Evolutionary conservation across 345 rosid species (phyloP), one percentile per base, ranked within the genome.

Genomic region (Citrus trifoliata): DNA sequence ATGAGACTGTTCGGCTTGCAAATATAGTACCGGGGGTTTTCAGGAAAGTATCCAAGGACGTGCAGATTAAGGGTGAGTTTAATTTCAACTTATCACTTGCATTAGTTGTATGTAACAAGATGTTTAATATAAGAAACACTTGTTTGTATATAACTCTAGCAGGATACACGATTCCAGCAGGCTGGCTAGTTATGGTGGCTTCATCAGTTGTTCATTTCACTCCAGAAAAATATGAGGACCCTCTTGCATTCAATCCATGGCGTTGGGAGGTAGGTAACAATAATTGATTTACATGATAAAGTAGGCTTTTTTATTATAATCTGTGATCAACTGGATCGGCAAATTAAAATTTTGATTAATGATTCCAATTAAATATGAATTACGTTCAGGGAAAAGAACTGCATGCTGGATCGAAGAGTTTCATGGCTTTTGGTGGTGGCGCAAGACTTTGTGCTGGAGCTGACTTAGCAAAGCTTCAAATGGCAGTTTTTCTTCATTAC

Each of bases 161-260:
- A 79, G 91, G 85, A 14, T 89, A 85, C 21, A 86, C 83, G 9
- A 89, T 86, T 56, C 89, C 86, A 2, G 76, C 76, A 27, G 78
- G 78, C 0, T 75, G 80, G 86, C 40, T 61, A 1, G 46, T 84
- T 6, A 58, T 84, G 82, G 69, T 76, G 2, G 69, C 53, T 19
- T 55, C 81, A 19, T 12, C 80, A 3, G 73, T 76, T 67, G 69
- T 79, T 68, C 87, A 79, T 71, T 18, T 84, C 21, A 68, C 59
- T 68, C 79, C 85, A 1, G 67, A 73, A 0, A 67, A 32, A 22
- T 79, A 67, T 21, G 46, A 73, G 24, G 79, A 80, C 27, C 85
- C 85, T 16, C 71, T 73, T 0, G 25, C 37, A 4, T 82, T 85
- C 28, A 74, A 81, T 77, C 87, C 87, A 8, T 82, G 81, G 85